phyloP scores from a whole-genome alignment of 192 early-diverging fungal species.

The Umbelopsis sp. region DNA sequence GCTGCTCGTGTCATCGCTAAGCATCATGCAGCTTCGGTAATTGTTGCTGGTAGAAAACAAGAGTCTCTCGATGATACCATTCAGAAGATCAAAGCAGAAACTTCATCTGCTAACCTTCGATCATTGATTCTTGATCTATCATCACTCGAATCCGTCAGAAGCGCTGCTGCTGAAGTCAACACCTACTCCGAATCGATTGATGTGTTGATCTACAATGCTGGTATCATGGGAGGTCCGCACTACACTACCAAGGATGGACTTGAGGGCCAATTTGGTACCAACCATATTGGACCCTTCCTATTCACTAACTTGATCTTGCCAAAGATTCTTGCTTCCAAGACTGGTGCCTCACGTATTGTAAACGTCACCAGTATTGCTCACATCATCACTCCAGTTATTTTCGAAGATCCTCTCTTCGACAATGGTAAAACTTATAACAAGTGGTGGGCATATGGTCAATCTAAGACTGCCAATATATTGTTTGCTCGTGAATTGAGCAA shows the following conservation, averaged over 20 bases:
- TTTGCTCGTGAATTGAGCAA: not conserved
- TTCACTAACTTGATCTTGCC: constrained; percentile 39
- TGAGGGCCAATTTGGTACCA: constrained; percentile 67
- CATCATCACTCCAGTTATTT: not conserved
- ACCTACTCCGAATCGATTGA: constrained; percentile 29
- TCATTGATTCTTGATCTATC: constrained; percentile 34
- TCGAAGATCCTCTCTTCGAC: constrained; percentile 10
- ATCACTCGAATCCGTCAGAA: constrained; percentile 39
- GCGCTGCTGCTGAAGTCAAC: constrained; percentile 42
- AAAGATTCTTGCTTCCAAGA: constrained; percentile 24
- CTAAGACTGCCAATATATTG: constrained; percentile 14
- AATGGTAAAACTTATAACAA: constrained; percentile 11
- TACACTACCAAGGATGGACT: constrained; percentile 56
- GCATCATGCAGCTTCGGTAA: not conserved
- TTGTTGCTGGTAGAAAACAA: constrained; percentile 24
- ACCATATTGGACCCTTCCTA: constrained; percentile 60
- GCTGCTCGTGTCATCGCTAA: not conserved
- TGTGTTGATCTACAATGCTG: constrained; percentile 49
- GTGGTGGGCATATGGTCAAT: constrained; percentile 10
- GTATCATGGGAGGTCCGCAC: constrained; percentile 64
- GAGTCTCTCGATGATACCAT: constrained; percentile 18
- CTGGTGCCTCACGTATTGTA: constrained; percentile 33
- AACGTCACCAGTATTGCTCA: constrained; percentile 34
- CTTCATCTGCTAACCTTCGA: constrained; percentile 20
- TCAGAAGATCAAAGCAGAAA: constrained; percentile 27